Evolutionary conservation across 1,284 basidiomycete genomes (phyloP), one percentile per base, ranked within the genome.

Genomic region (Austroboletus novae-zelandiae): DNA sequence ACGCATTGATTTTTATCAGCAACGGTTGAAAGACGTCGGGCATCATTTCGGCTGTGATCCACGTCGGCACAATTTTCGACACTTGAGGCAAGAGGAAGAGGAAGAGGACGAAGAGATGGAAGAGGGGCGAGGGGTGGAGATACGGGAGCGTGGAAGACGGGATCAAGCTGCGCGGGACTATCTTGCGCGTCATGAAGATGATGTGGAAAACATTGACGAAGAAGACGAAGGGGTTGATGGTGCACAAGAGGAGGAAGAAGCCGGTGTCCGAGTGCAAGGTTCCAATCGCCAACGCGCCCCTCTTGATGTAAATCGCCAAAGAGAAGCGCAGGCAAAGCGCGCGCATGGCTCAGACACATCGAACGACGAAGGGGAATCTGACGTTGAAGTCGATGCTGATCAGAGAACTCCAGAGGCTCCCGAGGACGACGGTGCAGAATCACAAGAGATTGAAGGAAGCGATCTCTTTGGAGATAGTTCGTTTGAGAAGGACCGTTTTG

Each of bases 1-100:
- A 18, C 52, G 52, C 6, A 79, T 85, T 32, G 55, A 52, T 25
- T 50, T 45, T 41, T 72, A 74, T 44, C 14, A 51, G 5, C 9
- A 37, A 0, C 25, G 5, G 14, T 35, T 67, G 25, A 35, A 52
- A 15, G 3, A 2, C 8, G 27, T 54, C 0, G 52, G 56, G 0
- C 67, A 69, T 48, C 52, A 63, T 42, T 15, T 52, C 0, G 64
- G 64, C 17, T 48, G 58, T 0, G 66, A 69, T 47, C 41, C 23
- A n/a, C 66, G 67, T 3, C 51, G 43, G 18, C 64, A 51, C 45
- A 27, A 30, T 5, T 17, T 40, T 43, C 1, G 15, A 29, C 8
- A 27, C 9, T 20, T 41, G 30, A 45, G 48, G 11, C 40, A 14
- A 25, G 17, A 29, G 8, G 23, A 27, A 3, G 31, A 23, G 5